These are phyloP conservation scores for Pachysandra terminalis DNA, from an alignment of 164 flowering plant genomes.

Conservation along the genomic window DNA sequence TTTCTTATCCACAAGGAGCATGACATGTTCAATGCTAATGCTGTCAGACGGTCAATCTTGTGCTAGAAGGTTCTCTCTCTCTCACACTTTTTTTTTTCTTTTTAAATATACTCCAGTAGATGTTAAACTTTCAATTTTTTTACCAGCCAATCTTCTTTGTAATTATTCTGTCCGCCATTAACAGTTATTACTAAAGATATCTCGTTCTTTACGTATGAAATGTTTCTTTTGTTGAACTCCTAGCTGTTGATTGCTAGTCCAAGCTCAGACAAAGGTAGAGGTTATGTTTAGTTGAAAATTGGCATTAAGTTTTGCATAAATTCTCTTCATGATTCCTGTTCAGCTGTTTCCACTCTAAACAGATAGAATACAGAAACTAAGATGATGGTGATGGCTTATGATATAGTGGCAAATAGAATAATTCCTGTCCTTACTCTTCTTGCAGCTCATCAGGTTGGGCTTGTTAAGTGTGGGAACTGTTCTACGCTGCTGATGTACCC, in stretches of 20 bases:
- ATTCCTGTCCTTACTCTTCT: not conserved
- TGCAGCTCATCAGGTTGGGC: slow-evolving; percentile 82
- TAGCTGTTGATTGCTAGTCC: no score
- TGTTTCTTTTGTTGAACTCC: no score
- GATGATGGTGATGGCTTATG: no score
- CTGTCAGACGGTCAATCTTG: slow-evolving; percentile 66
- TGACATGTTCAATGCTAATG: slow-evolving; percentile 56
- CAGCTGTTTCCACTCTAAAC: no score
- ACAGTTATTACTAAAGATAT: not conserved
- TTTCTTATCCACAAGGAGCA: slow-evolving; percentile 61
- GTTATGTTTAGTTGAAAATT: no score
- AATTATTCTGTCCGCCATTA: not conserved
- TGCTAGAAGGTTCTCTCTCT: slow-evolving; percentile 56
- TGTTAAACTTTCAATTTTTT: not conserved
- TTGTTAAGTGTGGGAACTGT: slow-evolving; percentile 78
- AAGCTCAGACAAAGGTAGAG: no score
- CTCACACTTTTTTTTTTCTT: no score
- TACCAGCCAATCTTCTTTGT: not conserved
- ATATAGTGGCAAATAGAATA: not conserved
- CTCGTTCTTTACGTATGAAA: no score
- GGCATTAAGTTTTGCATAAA: not conserved
- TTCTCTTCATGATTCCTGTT: not conserved
- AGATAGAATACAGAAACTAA: no score
- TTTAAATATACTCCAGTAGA: no score
- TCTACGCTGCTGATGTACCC: slow-evolving; percentile 76